Base-by-base conservation (phyloP, 2,329 filamentous ascomycete species). In the Aspergillus sp. region DNA sequence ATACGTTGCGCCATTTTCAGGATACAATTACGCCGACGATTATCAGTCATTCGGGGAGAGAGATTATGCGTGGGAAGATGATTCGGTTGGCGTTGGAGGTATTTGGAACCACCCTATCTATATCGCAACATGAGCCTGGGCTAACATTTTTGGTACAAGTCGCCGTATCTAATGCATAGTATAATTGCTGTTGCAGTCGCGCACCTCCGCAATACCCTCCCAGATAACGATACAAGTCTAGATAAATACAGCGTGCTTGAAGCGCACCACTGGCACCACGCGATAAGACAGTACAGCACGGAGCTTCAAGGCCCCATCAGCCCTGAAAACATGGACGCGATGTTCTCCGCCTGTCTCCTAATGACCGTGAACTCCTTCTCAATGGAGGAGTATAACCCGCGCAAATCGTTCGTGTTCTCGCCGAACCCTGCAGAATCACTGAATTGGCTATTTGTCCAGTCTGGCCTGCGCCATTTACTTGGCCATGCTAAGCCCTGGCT, bases 261-360 rank as follows among this genome's bases (percentile, higher is more conserved):
- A 62, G 65, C 70, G 4, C 71, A 73, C 55, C 75, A 77, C 59
- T 77, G 74, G 73, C 70, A 73, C 52, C 67, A 67, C 27, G 68
- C 74, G 11, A 69, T 77, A 33, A 62, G 58, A 6, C 67, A 71
- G 31, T 77, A 77, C 58, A 66, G 70, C 15, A 52, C 60, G 5
- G 75, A 74, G 48, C 59, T 77, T 14, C 51, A 65, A 6, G 49
- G 39, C 2, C 58, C 62, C 7, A 60, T 72, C 21, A 64, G 63
- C 3, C 54, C 59, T 6, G 48, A 72, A 6, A 77, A 75, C 58
- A 76, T 75, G 68, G 73, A 75, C 59, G 66, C 66, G 2, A 66
- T 77, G 4, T 71, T 75, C 57, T 74, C 73, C 2, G 66, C 72
- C 37, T 75, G 74, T 46, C 65, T 77, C 56, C 63, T 77, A 27